Evolutionary conservation across 2,329 filamentous ascomycete genomes (phyloP), one percentile per base, ranked within the genome.

Genomic region (Hyphodiscus sp.): DNA sequence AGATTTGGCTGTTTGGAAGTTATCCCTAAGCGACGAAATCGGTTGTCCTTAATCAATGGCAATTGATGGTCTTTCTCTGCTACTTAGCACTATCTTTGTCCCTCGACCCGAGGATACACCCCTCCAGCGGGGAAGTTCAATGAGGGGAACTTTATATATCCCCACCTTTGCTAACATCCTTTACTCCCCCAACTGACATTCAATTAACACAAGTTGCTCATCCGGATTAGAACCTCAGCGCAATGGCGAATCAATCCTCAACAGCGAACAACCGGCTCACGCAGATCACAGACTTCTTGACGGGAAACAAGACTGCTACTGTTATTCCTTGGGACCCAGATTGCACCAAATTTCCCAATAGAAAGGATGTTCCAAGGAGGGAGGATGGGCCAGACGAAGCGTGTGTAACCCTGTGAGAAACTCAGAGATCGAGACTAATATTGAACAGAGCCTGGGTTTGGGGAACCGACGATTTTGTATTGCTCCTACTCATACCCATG

Each of bases 381-480:
- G 59, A 64, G 33, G 63, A 63, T 52, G 63, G 61, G 30, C 64
- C 65, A 5, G 55, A 61, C 20, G 64, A 60, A 57, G 63, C 63
- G 60, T 65, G 53, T 60, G 63, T 61, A 18, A 1, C 3, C 4
- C 10, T 13, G 7, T 46, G 9, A 3, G 13, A 16, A 23, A 44
- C 33, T 19, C 13, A 9, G 23, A 43, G 23, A 18, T 49, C 29
- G 10, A 45, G 23, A 45, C 49, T 20, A 47, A 18, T 45, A 7
- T 11, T 38, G 33, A 52, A 19, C 30, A 65, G 63, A 50, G 62
- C 63, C 23, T 67, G 64, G 64, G 63, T 66, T n/a, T 67, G 65
- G 64, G 64, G 64, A 19, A 56, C 59, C 44, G 58, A 67, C 43
- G 65, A 67, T 42, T 62, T 63, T 55, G 63, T 67, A 47, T 26